A percentile compares a stretch with the other conserved stretches of the same genome.
Evolutionary conservation across 805 yeast species (phyloP).

Genomic region (Candida maris): DNA sequence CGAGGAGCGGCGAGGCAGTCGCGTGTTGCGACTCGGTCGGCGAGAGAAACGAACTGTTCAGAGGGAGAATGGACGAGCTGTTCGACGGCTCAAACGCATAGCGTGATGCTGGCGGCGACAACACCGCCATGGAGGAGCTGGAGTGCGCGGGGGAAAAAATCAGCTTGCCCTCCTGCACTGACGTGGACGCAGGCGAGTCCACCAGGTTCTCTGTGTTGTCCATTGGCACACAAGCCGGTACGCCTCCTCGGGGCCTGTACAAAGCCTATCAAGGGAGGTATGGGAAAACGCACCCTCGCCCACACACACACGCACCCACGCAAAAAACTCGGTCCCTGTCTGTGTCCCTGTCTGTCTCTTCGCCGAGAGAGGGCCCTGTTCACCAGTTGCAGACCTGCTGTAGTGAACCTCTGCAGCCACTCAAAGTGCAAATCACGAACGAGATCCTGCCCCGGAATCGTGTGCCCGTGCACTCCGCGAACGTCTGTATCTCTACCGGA

Average conservation of each 20-base stretch:
- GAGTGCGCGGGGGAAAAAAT: constrained; percentile 24
- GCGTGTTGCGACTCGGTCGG: constrained; percentile 14
- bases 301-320: too few relatives aligned
- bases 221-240: too few relatives aligned
- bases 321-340: too few relatives aligned
- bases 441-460: background rate
- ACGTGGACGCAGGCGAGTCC: constrained; percentile 13
- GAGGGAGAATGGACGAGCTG: constrained; percentile 25
- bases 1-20: constrained; percentile 18
- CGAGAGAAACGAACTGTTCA: constrained; percentile 15
- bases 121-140: constrained; percentile 33
- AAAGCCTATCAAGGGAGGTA: too few relatives aligned
- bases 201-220: constrained; percentile 13
- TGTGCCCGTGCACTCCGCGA: background rate
- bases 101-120: constrained; percentile 40
- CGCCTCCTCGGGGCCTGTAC: too few relatives aligned
- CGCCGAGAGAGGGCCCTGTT: too few relatives aligned
- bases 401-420: background rate
- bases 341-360: too few relatives aligned
- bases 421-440: too few relatives aligned
- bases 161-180: constrained; percentile 14
- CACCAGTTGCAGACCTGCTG: constrained; percentile 1
- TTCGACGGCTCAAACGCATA: constrained; percentile 31
- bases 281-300: too few relatives aligned
- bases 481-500: background rate